phyloP scores from a whole-genome alignment of 2,329 filamentous ascomycete species.

The Gaeumannomyces sp. region DNA sequence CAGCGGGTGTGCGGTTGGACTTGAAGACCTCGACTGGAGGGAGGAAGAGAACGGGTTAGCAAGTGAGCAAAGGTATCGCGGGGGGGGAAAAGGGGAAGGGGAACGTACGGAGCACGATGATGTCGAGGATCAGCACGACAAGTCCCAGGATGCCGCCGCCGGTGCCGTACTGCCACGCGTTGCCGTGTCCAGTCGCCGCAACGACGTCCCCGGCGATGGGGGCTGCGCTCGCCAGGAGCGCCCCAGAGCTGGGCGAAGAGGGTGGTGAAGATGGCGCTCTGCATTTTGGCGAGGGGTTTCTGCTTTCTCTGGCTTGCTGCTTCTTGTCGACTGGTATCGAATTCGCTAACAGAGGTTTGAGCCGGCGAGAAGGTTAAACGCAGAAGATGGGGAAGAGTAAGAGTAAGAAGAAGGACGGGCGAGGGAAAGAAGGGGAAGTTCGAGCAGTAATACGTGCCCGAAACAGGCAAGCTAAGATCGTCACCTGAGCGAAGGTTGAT shows the following conservation, averaged over 20 bases:
- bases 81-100: neutral
- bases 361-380: too few species aligned
- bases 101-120: conserved; percentile 54
- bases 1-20: conserved; percentile 49
- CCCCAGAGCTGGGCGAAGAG: conserved; percentile 46
- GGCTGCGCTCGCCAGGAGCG: conserved; percentile 43
- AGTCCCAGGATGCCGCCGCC: conserved; percentile 57
- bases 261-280: conserved; percentile 23
- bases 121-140: conserved; percentile 54
- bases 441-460: neutral
- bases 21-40: conserved; percentile 55
- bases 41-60: conserved; percentile 13
- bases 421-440: neutral
- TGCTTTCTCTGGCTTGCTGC: neutral
- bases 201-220: conserved; percentile 31
- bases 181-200: conserved; percentile 29
- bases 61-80: neutral
- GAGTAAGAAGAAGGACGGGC: neutral
- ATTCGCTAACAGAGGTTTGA: too few species aligned
- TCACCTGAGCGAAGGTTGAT: neutral
- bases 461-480: neutral
- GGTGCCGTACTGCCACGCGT: conserved; percentile 52
- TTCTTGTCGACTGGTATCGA: neutral
- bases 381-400: neutral
- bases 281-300: neutral